Conservation (phyloP, 2,329 filamentous ascomycete species). For the Neopestalotiopsis sp. region DNA sequence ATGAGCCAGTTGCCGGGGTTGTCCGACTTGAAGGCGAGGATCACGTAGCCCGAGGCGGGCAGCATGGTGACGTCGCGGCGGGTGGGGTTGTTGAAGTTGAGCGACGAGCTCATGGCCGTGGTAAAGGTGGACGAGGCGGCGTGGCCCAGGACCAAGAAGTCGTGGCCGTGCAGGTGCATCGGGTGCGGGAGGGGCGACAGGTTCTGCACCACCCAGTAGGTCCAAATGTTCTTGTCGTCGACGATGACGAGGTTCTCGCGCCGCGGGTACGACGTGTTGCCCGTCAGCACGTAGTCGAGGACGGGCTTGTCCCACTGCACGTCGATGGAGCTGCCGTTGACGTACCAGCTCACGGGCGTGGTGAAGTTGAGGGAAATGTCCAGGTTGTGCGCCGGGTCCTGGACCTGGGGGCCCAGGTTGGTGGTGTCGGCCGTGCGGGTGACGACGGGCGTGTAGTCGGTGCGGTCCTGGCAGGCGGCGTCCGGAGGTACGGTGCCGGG, state of each 20-base stretch:
- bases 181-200: conserved; percentile 27
- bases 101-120: conserved; percentile 21
- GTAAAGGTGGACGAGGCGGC: conserved; percentile 29
- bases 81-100: conserved; percentile 46
- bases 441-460: conserved; percentile 30
- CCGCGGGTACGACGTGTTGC: conserved; percentile 24
- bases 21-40: conserved; percentile 51
- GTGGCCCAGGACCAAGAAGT: conserved; percentile 34
- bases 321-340: conserved; percentile 24
- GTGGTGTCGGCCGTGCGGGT: conserved; percentile 30
- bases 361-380: conserved; percentile 12
- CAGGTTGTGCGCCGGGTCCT: conserved; percentile 7
- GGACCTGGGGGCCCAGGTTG: conserved; percentile 25
- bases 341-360: conserved; percentile 18
- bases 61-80: conserved; percentile 51
- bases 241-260: conserved; percentile 23
- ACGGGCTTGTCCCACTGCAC: conserved; percentile 36
- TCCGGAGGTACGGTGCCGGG: conserved; percentile 29
- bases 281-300: conserved; percentile 29
- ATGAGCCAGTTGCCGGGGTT: conserved; percentile 54
- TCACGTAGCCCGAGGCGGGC: conserved; percentile 46
- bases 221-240: conserved; percentile 24
- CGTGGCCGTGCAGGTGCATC: conserved; percentile 37
- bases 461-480: conserved; percentile 25
- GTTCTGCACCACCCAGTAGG: conserved; percentile 31